Evolutionary conservation across 2,329 filamentous ascomycete genomes (phyloP), one percentile per base, ranked within the genome.

Genomic region (Penicillium sp.): DNA sequence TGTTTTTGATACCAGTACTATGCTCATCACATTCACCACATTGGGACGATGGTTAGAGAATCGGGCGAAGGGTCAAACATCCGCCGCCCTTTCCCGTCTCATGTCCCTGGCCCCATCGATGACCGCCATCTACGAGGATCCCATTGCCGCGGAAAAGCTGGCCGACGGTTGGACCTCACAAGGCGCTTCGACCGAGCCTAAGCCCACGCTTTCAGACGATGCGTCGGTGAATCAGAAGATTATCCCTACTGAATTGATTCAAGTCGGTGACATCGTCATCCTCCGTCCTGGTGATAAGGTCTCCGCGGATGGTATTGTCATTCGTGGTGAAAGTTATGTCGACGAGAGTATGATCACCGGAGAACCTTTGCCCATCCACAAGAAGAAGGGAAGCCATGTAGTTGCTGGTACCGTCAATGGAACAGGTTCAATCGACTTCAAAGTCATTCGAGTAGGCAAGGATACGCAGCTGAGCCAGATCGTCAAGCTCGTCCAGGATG

Each of bases 321-420:
- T 92, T 57, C 87, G 90, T 55, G 95, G 95, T 35, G 91, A 97
- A 76, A 96, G 92, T 38, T 96, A 96, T 70, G 86, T 97, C 22
- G 92, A 99, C 67, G 95, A 99, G 78, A 96, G 92, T 73, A 98
- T 98, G 94, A 93, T 99, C 51, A 99, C 95, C 5, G 95, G 95
- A 65, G 95, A 99, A 79, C 90, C 95, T 2, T 94, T 97, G 85
- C 94, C 95, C 0, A 92, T 98, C 38, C 87, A 92, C 69, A 99
- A 99, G 79, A 88, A 86, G 67, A 89, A 91, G 69, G 92, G 90
- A 8, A 88, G 87, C 66, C 78, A 86, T 45, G 81, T 99, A 58
- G 95, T 98, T 74, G 95, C 92, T 53, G 95, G 95, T 34, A 98
- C 95, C 2, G 94, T 99, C 71, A 99, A 99, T 73, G 92, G 93